phyloP scores from a whole-genome alignment of 2,329 filamentous ascomycete genomes.

The Cercospora zeina region DNA sequence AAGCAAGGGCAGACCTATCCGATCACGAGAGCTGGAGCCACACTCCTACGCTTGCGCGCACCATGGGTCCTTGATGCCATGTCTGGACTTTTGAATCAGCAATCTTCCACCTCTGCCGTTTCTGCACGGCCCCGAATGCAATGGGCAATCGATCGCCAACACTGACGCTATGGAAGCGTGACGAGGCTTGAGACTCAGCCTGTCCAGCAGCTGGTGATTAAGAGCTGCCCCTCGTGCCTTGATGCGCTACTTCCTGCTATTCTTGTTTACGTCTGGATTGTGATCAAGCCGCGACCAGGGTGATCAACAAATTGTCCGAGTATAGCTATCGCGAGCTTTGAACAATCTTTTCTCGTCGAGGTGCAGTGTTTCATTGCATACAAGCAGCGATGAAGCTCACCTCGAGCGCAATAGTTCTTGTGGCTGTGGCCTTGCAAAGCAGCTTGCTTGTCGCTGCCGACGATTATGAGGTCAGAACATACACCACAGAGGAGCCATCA shows the following conservation, averaged over 20 bases:
- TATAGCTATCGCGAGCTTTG: background rate
- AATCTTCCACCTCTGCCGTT: constrained; percentile 6
- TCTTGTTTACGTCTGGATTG: background rate
- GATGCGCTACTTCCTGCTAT: background rate
- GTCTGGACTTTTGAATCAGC: background rate
- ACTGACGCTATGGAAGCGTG: background rate
- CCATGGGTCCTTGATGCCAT: constrained; percentile 1
- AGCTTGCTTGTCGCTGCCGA: background rate
- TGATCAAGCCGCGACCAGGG: background rate
- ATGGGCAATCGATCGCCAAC: background rate
- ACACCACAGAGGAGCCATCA: background rate
- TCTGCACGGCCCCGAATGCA: background rate
- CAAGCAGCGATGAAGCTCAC: constrained; percentile 1
- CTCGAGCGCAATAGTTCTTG: background rate
- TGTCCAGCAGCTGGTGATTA: background rate
- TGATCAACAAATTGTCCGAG: background rate
- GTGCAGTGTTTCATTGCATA: background rate
- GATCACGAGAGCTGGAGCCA: background rate
- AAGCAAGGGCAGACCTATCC: background rate
- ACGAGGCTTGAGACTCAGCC: background rate
- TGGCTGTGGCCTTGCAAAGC: background rate
- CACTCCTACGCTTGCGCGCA: constrained; percentile 1
- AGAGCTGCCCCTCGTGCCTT: constrained; percentile 3
- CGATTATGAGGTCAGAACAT: constrained; percentile 8
- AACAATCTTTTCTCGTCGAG: background rate